phyloP scores from a whole-genome alignment of 1,139 yeast genomes.

The Debaryomyces fabryi region DNA sequence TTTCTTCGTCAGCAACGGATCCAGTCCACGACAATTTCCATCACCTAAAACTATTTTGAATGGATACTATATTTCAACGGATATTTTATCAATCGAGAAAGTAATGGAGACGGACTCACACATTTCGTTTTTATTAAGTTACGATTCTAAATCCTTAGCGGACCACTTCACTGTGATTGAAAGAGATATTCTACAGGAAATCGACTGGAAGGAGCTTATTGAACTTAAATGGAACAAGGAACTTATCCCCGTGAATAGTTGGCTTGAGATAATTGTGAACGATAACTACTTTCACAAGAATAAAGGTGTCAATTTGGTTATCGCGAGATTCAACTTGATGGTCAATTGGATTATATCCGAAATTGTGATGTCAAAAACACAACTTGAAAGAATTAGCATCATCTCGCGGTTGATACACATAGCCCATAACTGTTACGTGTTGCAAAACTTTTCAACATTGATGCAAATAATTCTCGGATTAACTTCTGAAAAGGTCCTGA shows the following conservation, averaged over 20 bases:
- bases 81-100: conserved; percentile 35
- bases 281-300: conserved; percentile 51
- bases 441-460: conserved; percentile 83
- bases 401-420: conserved; percentile 82
- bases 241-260: conserved; percentile 73
- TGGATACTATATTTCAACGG: conserved; percentile 35
- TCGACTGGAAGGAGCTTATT: conserved; percentile 90
- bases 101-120: conserved; percentile 51
- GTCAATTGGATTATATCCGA: conserved; percentile 94
- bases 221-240: conserved; percentile 76
- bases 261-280: conserved; percentile 77
- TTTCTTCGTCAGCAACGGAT: conserved; percentile 7
- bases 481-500: conserved; percentile 68
- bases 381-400: conserved; percentile 62
- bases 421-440: conserved; percentile 69
- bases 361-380: conserved; percentile 65
- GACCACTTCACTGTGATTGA: conserved; percentile 86
- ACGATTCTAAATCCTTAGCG: conserved; percentile 65
- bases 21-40: conserved; percentile 13
- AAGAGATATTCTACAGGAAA: conserved; percentile 75
- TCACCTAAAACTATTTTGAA: conserved; percentile 44
- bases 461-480: conserved; percentile 87
- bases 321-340: conserved; percentile 83
- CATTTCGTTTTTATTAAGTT: conserved; percentile 78
- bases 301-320: conserved; percentile 81